A percentile compares a stretch with the other conserved stretches of the same genome.
phyloP scores from a whole-genome alignment of 805 yeast genomes.

The Candida boidinii region DNA sequence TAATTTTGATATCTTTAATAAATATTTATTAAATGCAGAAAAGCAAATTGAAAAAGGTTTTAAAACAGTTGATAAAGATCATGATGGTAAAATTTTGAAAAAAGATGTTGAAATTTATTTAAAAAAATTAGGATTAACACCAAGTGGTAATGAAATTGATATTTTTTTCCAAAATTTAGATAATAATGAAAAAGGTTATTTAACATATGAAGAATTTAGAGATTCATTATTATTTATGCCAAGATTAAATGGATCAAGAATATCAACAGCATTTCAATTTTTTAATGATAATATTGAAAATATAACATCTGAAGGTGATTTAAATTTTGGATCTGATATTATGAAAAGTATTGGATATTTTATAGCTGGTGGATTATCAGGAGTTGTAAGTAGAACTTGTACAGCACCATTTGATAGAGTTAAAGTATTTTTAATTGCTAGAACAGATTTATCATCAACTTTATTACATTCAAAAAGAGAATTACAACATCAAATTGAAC shows the following conservation, averaged over 20 bases:
- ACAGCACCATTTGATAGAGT: constrained; percentile 97
- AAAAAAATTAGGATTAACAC: constrained; percentile 41
- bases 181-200: constrained; percentile 49
- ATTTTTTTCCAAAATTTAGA: constrained; percentile 49
- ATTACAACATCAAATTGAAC: constrained; percentile 23
- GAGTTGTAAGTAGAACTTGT: constrained; percentile 91
- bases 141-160: constrained; percentile 45
- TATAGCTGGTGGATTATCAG: constrained; percentile 91
- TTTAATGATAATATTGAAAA: constrained; percentile 73
- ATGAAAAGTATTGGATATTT: constrained; percentile 84
- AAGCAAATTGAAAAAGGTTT: constrained; percentile 64
- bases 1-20: constrained; percentile 58
- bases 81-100: constrained; percentile 62
- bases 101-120: constrained; percentile 64
- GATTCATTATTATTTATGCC: constrained; percentile 81
- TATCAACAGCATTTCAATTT: constrained; percentile 72
- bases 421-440: constrained; percentile 87
- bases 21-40: constrained; percentile 61
- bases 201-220: constrained; percentile 81
- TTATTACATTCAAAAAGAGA: constrained; percentile 47
- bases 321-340: constrained; percentile 70
- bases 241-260: constrained; percentile 63
- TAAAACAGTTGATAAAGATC: constrained; percentile 54
- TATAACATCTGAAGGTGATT: constrained; percentile 86
- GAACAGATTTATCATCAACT: constrained; percentile 73